Evolutionary conservation across 192 early-diverging fungal genomes (phyloP), one percentile per base, ranked within the genome.

Genomic region (Podila clonocystis): DNA sequence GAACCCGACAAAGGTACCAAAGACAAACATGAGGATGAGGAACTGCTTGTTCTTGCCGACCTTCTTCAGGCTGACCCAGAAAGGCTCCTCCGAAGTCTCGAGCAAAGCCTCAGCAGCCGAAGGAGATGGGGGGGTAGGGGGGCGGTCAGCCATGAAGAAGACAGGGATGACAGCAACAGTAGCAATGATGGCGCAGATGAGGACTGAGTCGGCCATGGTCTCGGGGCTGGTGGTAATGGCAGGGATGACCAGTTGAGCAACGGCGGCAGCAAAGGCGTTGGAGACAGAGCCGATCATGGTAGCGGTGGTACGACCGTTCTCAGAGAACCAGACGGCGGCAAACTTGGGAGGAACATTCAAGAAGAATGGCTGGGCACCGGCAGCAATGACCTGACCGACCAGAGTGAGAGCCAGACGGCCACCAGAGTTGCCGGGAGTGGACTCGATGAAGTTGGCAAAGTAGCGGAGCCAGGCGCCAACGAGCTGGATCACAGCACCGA

Each of bases 291-390:
- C 84, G 33, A 84, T 83, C 85, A 88, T 86, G 57, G 73, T 84
- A 1, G 87, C 87, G 11, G 85, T 85, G 20, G 85, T 80, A 24
- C 87, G 74, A 17, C 83, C 87, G 38, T 80, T 74, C 17, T 83
- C 71, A 9, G 82, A 73, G 70, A 90, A 90, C 89, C 87, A 90
- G 49, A 82, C 71, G 28, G 83, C 82, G 30, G 87, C 85, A 60
- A 85, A 90, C 85, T 90, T 87, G 34, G 89, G 85, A 24, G 87
- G 85, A 15, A 84, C 72, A 26, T 88, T 87, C 36, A 90, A 64
- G 62, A 90, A 84, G 82, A 90, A 90, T 9, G 87, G 84, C 59
- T 88, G 84, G n/a, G 86, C 87, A 33, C 79, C 36, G 12, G 84
- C 86, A 24, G 74, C 82, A 52, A 90, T 62, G 61, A 85, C 57